Conservation (phyloP, 1,284 basidiomycete species). For the Ceratobasidium sp. region DNA sequence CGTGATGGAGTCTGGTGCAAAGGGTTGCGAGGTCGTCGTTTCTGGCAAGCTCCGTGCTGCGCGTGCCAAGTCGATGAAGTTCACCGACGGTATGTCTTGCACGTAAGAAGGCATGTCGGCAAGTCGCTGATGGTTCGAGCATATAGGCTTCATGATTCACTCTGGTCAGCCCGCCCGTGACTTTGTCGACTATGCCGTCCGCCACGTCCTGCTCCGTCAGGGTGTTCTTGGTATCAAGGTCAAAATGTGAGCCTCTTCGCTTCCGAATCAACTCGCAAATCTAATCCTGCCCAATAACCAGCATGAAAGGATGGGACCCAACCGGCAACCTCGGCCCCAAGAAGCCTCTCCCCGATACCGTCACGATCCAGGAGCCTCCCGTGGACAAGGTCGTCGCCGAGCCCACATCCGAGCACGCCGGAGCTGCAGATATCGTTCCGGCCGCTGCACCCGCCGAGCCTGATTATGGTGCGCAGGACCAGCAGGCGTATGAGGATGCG, state of each 20-base stretch:
- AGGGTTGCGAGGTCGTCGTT: slow-evolving; percentile 99
- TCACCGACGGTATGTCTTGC: slow-evolving; percentile 97
- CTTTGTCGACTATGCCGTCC: slow-evolving; percentile 98
- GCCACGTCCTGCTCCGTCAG: slow-evolving; percentile 98
- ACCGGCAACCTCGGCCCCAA: slow-evolving; percentile 89
- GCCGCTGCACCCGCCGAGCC: slow-evolving; percentile 13
- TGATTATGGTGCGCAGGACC: slow-evolving; percentile 28
- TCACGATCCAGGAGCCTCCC: slow-evolving; percentile 88
- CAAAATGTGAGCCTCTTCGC: slow-evolving; percentile 82
- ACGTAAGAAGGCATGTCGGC: slow-evolving; percentile 97
- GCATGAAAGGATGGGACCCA: slow-evolving; percentile 98
- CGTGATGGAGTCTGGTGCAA: slow-evolving; percentile 99
- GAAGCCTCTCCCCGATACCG: slow-evolving; percentile 96
- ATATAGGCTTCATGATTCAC: slow-evolving; percentile 99
- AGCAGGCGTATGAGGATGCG: slow-evolving; percentile 37
- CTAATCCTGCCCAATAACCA: slow-evolving; percentile 56
- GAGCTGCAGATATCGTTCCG: slow-evolving; percentile 3
- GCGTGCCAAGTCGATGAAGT: slow-evolving; percentile 99
- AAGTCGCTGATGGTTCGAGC: slow-evolving; percentile 55
- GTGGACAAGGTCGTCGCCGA: slow-evolving; percentile 84
- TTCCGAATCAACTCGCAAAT: background rate
- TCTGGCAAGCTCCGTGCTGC: slow-evolving; percentile 99
- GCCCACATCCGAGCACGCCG: slow-evolving; percentile 77
- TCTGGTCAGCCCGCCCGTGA: slow-evolving; percentile 98
- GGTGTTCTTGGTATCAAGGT: slow-evolving; percentile 99